Conservation (phyloP, 495 filamentous ascomycete genomes). For the Parmelia sp. region DNA sequence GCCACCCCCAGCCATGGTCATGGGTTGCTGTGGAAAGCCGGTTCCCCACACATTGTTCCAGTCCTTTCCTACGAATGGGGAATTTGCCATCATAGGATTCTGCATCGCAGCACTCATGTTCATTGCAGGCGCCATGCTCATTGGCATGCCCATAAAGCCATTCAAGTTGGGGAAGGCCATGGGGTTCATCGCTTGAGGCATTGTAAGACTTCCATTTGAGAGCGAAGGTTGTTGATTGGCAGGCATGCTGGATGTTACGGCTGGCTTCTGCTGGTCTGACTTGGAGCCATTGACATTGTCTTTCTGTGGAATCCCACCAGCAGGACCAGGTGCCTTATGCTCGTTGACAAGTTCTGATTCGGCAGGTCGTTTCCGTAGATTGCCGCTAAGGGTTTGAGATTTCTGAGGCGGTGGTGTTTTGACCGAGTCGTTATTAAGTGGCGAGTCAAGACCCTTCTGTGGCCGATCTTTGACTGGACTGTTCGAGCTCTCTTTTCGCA, state of each 20-base stretch:
- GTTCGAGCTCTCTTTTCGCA: conserved; percentile 59
- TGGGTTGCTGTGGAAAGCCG: conserved; percentile 17
- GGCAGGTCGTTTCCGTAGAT: conserved; percentile 51
- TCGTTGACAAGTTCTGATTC: conserved; percentile 63
- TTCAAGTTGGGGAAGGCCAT: conserved; percentile 42
- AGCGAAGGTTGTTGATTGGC: conserved; percentile 11
- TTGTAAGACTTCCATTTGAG: conserved; percentile 12
- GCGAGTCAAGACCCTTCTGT: conserved; percentile 26
- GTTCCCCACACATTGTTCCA: conserved; percentile 23
- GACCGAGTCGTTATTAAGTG: conserved; percentile 9
- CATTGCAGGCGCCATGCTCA: conserved; percentile 35
- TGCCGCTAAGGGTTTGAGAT: neutral
- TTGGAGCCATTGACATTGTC: conserved; percentile 29
- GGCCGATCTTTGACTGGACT: conserved; percentile 42
- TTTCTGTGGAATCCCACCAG: conserved; percentile 21
- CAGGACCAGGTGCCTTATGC: conserved; percentile 50
- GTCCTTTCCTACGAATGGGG: conserved; percentile 18
- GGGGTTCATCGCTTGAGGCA: conserved; percentile 21
- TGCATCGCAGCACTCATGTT: conserved; percentile 40
- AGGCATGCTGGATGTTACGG: neutral
- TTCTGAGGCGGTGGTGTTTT: conserved; percentile 20
- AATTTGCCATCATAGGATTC: conserved; percentile 46
- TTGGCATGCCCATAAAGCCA: conserved; percentile 37
- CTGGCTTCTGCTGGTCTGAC: conserved; percentile 23
- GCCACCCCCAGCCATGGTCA: conserved; percentile 10